phyloP scores from a whole-genome alignment of 495 filamentous ascomycete species.

The Aspergillus baeticus region DNA sequence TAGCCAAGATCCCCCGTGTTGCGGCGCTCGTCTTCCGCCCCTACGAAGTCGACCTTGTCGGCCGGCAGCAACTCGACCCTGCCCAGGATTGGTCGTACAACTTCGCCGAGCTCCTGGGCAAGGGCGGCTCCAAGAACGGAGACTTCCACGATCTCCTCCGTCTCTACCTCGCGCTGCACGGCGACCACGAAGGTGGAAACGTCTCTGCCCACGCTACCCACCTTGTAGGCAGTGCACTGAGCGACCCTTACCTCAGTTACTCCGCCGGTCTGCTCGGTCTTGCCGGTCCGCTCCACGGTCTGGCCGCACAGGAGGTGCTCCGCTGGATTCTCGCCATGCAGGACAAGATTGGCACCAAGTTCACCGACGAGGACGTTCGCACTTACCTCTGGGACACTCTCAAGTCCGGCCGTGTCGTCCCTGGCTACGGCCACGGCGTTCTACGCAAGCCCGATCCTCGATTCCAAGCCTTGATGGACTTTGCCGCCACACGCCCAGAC shows the following conservation, averaged over 20 bases:
- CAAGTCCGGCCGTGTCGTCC: conserved; percentile 90
- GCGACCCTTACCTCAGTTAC: conserved; percentile 94
- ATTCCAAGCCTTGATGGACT: conserved; percentile 95
- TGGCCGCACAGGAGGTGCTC: conserved; percentile 95
- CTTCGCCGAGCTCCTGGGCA: conserved; percentile 95
- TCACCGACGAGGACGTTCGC: conserved; percentile 75
- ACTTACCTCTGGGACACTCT: conserved; percentile 91
- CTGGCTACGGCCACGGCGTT: conserved; percentile 97
- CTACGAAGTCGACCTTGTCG: conserved; percentile 66
- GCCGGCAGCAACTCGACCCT: conserved; percentile 38
- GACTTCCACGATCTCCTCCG: conserved; percentile 94
- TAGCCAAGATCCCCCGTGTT: conserved; percentile 95
- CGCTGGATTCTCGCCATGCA: conserved; percentile 96
- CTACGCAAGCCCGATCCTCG: conserved; percentile 95
- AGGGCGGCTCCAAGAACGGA: conserved; percentile 77
- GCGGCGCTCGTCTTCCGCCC: conserved; percentile 97
- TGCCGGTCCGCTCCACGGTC: conserved; percentile 89
- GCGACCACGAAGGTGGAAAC: conserved; percentile 97
- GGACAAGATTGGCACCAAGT: conserved; percentile 73
- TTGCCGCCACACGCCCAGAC: conserved; percentile 78
- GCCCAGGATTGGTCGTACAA: conserved; percentile 97
- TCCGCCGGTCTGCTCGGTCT: conserved; percentile 94
- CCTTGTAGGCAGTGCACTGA: conserved; percentile 91
- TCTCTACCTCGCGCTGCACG: conserved; percentile 92
- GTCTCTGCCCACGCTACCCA: conserved; percentile 98